Percentiles rank a stretch among this genome's conserved stretches.
phyloP scores from a whole-genome alignment of 148 eudicot species.

The Chenopodium quinoa region DNA sequence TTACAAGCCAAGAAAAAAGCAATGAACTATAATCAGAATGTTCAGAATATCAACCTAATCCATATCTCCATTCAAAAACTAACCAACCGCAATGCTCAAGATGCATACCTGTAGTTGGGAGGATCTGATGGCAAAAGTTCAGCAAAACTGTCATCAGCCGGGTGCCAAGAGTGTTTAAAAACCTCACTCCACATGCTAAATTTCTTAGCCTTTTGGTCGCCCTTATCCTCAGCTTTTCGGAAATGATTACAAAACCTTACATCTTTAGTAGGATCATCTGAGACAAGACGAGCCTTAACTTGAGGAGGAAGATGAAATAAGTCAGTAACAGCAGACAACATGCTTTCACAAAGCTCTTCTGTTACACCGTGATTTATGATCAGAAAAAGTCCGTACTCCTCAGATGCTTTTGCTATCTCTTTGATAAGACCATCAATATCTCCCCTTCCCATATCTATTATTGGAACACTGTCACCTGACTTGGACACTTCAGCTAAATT shows the following conservation, averaged over 20 bases:
- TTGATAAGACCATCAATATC: neutral
- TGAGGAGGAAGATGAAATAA: slow-evolving; percentile 41
- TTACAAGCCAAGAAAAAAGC: neutral
- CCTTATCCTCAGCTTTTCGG: slow-evolving; percentile 27
- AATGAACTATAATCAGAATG: neutral
- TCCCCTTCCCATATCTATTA: slow-evolving; percentile 24
- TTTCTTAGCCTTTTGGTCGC: slow-evolving; percentile 4
- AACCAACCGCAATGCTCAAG: too few species aligned
- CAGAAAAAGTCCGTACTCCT: slow-evolving; percentile 39
- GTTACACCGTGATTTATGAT: slow-evolving; percentile 39
- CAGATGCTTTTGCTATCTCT: slow-evolving; percentile 30
- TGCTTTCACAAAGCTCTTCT: slow-evolving; percentile 21
- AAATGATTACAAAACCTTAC: slow-evolving; percentile 34
- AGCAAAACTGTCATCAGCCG: slow-evolving; percentile 24
- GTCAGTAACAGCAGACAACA: slow-evolving; percentile 29
- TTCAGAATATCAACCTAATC: neutral
- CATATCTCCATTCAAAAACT: too few species aligned
- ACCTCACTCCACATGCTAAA: slow-evolving; percentile 41
- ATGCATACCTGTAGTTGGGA: slow-evolving; percentile 18
- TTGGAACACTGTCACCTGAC: slow-evolving; percentile 19
- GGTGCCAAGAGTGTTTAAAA: slow-evolving; percentile 38
- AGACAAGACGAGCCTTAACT: slow-evolving; percentile 32
- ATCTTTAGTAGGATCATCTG: slow-evolving; percentile 35
- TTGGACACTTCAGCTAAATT: slow-evolving; percentile 11
- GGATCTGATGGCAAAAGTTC: slow-evolving; percentile 22